Evolutionary conservation across 345 rosid genomes (phyloP), one percentile per base, ranked within the genome.

Genomic region (Rhizophora apiculata): DNA sequence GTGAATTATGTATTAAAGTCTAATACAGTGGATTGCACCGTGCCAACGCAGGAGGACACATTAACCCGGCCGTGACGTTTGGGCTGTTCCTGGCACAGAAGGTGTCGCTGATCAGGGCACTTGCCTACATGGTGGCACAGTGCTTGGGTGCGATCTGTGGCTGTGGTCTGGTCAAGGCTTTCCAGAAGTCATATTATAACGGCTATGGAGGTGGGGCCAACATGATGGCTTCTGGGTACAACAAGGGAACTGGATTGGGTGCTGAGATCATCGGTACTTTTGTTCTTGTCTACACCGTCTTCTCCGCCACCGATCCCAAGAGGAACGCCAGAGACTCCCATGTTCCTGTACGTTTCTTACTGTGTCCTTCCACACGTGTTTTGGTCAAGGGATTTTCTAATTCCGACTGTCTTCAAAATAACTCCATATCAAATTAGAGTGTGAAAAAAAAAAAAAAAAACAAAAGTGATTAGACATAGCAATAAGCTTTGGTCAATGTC

Each of bases 241-340:
- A 32, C 79, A 86, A 79, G 64, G 94, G 94, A 27, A 78, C 83
- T 46, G 94, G 87, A 1, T 71, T 88, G 60, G 94, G 91, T 8
- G 94, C 91, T 13, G 94, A 88, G 79, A 88, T 88, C 64, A 86
- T 88, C 39, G 94, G 94, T 20, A 88, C 91, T 31, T 88, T 89
- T 32, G 91, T 89, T 68, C 89, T 86, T 29, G 94, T 89, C 76
- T 85, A 86, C 87, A 89, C 94, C 5, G 94, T 88, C 69, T 89
- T 89, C 79, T 68, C 94, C 18, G 94, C 94, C 76, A 89, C 94
- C 15, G 94, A 89, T 67, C 94, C 94, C 31, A 89, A 89, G 82
- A 79, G 94, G 24, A 89, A 4, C 59, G 94, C 94, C 0, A 81
- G 94, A 62, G 94, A 89, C 74, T 89, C 94, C 53, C 89, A 89